Conservation (phyloP, 2,329 filamentous ascomycete genomes). For the Shiraia sp. region DNA sequence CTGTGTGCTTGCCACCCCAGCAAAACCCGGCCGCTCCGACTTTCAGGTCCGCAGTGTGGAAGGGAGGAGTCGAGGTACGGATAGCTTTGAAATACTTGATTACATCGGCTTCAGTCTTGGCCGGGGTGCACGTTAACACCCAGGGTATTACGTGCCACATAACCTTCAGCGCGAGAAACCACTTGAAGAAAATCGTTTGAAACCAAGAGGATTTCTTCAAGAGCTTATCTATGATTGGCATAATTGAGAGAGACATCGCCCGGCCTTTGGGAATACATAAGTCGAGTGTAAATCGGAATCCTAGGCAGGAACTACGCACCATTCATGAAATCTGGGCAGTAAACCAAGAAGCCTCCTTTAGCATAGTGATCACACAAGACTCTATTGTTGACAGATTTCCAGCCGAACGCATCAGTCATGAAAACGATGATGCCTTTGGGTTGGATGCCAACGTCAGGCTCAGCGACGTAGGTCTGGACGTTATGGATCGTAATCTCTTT, state of each 20-base stretch:
- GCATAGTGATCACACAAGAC: conserved; percentile 1
- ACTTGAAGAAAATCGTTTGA: neutral
- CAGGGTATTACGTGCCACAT: neutral
- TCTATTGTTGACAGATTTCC: neutral
- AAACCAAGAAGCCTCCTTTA: conserved; percentile 1
- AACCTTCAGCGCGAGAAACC: neutral
- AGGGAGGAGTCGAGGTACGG: conserved; percentile 1
- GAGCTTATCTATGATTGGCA: neutral
- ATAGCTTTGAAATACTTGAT: conserved; percentile 2
- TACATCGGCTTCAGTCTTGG: neutral
- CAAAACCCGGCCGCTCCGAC: neutral
- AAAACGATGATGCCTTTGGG: conserved; percentile 1
- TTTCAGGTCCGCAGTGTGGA: neutral
- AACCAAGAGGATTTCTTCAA: conserved; percentile 1
- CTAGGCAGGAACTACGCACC: neutral
- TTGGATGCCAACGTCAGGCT: neutral
- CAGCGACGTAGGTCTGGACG: neutral
- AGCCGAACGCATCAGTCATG: conserved; percentile 1
- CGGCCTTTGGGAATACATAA: neutral
- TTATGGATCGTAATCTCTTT: neutral
- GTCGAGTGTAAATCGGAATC: neutral
- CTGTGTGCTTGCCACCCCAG: conserved; percentile 1
- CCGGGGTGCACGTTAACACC: neutral
- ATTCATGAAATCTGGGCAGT: conserved; percentile 1
- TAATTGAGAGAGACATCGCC: neutral